phyloP scores from a whole-genome alignment of 2,329 filamentous ascomycete genomes.

The Colletotrichum tanaceti region DNA sequence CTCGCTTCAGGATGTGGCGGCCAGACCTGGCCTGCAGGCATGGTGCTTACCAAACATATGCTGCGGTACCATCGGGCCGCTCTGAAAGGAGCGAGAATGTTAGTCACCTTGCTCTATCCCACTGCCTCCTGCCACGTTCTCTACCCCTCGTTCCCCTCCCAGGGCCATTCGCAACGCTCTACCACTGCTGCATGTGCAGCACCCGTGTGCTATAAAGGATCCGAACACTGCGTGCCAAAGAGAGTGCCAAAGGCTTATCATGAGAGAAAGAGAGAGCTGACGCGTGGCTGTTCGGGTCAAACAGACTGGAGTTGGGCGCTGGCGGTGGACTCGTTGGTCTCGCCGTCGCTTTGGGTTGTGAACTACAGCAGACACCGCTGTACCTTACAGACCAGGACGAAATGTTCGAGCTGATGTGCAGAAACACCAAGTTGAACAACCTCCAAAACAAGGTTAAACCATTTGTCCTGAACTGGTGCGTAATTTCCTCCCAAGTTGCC shows the following conservation, averaged over 20 bases:
- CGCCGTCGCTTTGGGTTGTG: constrained; percentile 64
- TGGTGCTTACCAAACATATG: constrained; percentile 88
- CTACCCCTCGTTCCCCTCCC: background rate
- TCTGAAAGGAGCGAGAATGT: constrained; percentile 79
- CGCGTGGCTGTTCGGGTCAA: constrained; percentile 29
- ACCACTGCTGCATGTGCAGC: background rate
- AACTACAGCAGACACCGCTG: constrained; percentile 64
- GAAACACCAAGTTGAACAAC: constrained; percentile 86
- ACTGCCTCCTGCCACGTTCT: background rate
- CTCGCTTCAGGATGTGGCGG: constrained; percentile 90
- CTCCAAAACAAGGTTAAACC: constrained; percentile 73
- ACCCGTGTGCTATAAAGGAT: background rate
- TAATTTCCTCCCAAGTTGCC: constrained; percentile 40
- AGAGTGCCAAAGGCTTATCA: background rate
- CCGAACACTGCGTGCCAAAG: background rate
- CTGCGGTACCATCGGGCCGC: constrained; percentile 76
- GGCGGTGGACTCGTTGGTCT: constrained; percentile 88
- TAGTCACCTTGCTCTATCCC: constrained; percentile 51
- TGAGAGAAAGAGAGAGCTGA: constrained; percentile 20
- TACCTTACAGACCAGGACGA: constrained; percentile 87
- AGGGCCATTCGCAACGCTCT: background rate
- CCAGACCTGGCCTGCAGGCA: constrained; percentile 93
- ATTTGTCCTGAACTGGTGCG: constrained; percentile 83
- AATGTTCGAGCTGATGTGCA: constrained; percentile 87
- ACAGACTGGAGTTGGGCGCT: constrained; percentile 88